Conservation (phyloP, 2,329 filamentous ascomycete genomes). For the Penicillium verrucosum region DNA sequence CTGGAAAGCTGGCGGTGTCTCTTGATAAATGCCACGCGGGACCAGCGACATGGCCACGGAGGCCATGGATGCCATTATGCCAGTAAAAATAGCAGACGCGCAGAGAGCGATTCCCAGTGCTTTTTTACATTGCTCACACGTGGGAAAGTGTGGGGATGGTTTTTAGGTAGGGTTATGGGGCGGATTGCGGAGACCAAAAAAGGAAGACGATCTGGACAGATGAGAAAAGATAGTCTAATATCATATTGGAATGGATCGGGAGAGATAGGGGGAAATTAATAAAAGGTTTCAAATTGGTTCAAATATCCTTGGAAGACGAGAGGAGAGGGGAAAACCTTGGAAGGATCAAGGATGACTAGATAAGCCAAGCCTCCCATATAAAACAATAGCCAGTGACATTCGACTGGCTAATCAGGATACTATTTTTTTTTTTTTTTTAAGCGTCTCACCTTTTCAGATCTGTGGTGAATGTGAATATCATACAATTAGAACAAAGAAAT, state of each 20-base stretch:
- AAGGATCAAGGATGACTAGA: conserved; percentile 8
- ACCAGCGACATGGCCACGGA: conserved; percentile 22
- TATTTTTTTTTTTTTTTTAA: neutral
- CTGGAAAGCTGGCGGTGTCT: conserved; percentile 51
- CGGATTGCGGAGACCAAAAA: neutral
- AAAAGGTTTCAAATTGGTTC: neutral
- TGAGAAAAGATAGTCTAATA: neutral
- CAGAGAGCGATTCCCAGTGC: neutral
- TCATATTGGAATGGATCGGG: neutral
- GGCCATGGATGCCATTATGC: conserved; percentile 6
- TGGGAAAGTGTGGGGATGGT: conserved; percentile 9
- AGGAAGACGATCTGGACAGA: neutral
- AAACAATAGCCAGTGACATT: conserved; percentile 11
- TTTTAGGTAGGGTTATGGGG: neutral
- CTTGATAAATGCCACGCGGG: conserved; percentile 45
- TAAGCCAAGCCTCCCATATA: neutral
- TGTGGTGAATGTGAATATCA: neutral
- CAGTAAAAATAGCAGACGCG: neutral
- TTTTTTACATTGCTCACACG: conserved; percentile 25
- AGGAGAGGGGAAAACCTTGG: neutral
- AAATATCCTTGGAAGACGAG: neutral
- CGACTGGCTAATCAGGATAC: conserved; percentile 9
- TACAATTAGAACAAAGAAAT: neutral
- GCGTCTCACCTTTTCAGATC: neutral
- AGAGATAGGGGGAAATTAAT: neutral